Conservation (phyloP, 2,329 filamentous ascomycete species). For the Alternaria sp. region DNA sequence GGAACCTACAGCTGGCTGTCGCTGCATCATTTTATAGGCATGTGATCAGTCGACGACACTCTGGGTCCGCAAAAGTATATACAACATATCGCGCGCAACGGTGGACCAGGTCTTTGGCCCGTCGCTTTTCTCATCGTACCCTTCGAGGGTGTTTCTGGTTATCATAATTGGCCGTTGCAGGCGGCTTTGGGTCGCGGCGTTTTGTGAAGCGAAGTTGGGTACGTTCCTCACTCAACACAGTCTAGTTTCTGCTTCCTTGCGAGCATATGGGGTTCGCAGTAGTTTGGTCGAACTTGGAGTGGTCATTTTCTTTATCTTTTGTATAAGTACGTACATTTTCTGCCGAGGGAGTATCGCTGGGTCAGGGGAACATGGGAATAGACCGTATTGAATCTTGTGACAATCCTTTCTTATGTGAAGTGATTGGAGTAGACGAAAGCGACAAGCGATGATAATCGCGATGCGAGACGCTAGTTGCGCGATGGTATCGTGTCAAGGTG, state of each 20-base stretch:
- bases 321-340: conserved; percentile 21
- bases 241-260: conserved; percentile 8
- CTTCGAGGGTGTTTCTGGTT: background rate
- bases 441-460: background rate
- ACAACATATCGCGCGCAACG: background rate
- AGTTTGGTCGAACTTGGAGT: background rate
- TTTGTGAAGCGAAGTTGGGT: conserved; percentile 3
- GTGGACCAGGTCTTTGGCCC: background rate
- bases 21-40: conserved; percentile 67
- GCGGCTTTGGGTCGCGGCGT: conserved; percentile 6
- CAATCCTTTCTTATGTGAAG: background rate
- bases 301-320: conserved; percentile 10
- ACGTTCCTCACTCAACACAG: conserved; percentile 2
- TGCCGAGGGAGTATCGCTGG: conserved; percentile 4
- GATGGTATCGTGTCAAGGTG: conserved; percentile 6
- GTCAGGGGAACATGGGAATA: conserved; percentile 12
- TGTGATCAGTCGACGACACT: background rate
- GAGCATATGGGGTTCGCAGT: conserved; percentile 19
- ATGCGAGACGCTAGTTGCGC: background rate
- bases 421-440: background rate
- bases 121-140: background rate
- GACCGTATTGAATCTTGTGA: conserved; percentile 8
- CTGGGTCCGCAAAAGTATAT: background rate
- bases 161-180: conserved; percentile 5
- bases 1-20: conserved; percentile 63